Conservation (phyloP, 805 yeast genomes). For the Metschnikowia chrysomelidarum region DNA sequence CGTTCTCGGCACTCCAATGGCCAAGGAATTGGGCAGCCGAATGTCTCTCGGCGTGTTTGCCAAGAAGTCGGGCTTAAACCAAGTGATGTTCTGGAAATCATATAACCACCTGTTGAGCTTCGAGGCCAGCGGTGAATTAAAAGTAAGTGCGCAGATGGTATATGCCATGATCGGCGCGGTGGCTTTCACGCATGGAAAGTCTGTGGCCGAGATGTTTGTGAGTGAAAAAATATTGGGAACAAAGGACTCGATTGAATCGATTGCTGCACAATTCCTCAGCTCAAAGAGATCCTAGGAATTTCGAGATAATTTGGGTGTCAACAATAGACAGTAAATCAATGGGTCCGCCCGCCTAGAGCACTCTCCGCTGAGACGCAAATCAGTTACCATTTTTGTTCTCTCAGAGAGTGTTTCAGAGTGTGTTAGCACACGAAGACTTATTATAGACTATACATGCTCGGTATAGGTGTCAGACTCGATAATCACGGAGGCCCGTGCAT, state of each 20-base stretch:
- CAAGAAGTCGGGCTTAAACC: slow-evolving; percentile 44
- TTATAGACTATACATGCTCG: too few species aligned
- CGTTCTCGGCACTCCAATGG: slow-evolving; percentile 54
- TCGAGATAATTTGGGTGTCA: too few species aligned
- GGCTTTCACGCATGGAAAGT: slow-evolving; percentile 58
- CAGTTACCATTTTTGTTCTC: too few species aligned
- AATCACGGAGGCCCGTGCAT: too few species aligned
- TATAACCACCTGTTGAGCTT: slow-evolving; percentile 47
- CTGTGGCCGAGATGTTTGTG: slow-evolving; percentile 57
- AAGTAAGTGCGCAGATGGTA: slow-evolving; percentile 52
- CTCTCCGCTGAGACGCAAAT: too few species aligned
- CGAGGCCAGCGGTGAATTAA: slow-evolving; percentile 53
- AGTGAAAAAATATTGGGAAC: slow-evolving; percentile 44
- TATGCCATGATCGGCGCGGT: slow-evolving; percentile 70
- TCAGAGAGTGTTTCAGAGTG: too few species aligned
- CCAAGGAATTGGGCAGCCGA: slow-evolving; percentile 52
- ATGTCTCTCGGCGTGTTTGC: slow-evolving; percentile 52
- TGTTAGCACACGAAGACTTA: too few species aligned
- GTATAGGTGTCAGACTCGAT: too few species aligned
- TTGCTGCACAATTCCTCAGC: slow-evolving; percentile 32
- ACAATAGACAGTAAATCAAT: too few species aligned
- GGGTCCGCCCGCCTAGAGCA: too few species aligned
- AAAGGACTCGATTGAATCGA: slow-evolving; percentile 31
- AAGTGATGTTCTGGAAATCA: slow-evolving; percentile 65
- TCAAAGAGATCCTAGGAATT: too few species aligned